Percentiles rank a stretch among this genome's conserved stretches.
Evolutionary conservation across 805 yeast genomes (phyloP).

Genomic region (Yarrowia yakushimensis): DNA sequence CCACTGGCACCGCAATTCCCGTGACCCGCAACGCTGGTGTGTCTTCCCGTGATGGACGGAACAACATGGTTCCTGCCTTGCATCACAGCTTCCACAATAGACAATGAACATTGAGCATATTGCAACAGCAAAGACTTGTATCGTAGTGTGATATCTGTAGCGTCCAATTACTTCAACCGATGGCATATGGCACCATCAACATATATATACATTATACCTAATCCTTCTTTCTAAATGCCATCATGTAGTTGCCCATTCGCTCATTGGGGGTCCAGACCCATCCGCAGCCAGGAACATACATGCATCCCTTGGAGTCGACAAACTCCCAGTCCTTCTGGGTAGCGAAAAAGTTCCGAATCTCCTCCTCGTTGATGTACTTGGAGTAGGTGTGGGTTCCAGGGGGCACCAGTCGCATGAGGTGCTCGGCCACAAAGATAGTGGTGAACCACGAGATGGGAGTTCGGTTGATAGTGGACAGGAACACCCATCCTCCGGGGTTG

Average conservation of each 20-base stretch:
- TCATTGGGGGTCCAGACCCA: constrained; percentile 63
- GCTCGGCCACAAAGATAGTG: constrained; percentile 87
- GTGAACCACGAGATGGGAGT: constrained; percentile 86
- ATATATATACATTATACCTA: constrained; percentile 8
- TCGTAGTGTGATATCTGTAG: not conserved
- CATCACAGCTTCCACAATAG: constrained; percentile 12
- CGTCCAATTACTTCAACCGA: not conserved
- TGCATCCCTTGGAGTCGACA: constrained; percentile 68
- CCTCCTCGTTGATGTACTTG: constrained; percentile 77
- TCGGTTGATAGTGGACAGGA: constrained; percentile 88
- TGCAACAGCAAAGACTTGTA: not conserved
- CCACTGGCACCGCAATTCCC: not conserved
- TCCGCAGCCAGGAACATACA: constrained; percentile 77
- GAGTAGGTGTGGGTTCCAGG: constrained; percentile 84
- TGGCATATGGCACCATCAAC: not conserved
- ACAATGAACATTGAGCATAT: constrained; percentile 19
- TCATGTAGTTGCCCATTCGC: constrained; percentile 74
- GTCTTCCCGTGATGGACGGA: constrained; percentile 3
- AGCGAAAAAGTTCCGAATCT: constrained; percentile 64
- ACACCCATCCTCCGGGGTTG: constrained; percentile 77
- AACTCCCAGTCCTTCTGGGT: constrained; percentile 52
- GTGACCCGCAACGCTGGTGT: not conserved
- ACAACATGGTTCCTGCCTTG: constrained; percentile 12
- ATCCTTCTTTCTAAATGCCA: constrained; percentile 65
- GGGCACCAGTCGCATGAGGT: constrained; percentile 77